Percentiles rank a stretch among this genome's conserved stretches.
These are phyloP conservation scores for Apophysomyces trapeziformis DNA, from an alignment of 371 early-diverging fungal species.

Conservation along the genomic window DNA sequence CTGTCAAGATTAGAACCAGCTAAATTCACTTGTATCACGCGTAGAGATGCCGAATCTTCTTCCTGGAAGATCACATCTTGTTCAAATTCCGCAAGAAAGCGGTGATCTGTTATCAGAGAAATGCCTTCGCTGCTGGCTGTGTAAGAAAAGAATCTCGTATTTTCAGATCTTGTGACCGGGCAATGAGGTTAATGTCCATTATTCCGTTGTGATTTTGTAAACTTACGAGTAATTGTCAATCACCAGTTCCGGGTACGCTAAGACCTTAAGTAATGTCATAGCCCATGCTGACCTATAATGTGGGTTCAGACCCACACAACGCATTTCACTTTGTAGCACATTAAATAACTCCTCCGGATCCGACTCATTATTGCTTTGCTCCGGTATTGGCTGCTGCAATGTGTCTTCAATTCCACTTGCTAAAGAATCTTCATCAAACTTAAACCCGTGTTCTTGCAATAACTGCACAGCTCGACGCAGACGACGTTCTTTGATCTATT, in stretches of 20 bases:
- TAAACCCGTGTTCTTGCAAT: constrained; percentile 57
- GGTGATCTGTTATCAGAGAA: constrained; percentile 69
- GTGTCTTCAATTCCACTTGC: constrained; percentile 28
- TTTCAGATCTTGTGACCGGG: constrained; percentile 13
- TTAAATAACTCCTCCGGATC: constrained; percentile 1
- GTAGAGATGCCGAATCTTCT: constrained; percentile 58
- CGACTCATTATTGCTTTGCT: neutral
- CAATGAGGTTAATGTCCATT: neutral
- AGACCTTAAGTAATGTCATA: constrained; percentile 63
- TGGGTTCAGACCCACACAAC: constrained; percentile 71
- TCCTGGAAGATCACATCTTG: constrained; percentile 65
- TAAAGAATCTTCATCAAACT: constrained; percentile 53
- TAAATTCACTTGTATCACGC: constrained; percentile 76
- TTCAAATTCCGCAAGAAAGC: constrained; percentile 62
- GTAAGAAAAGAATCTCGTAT: constrained; percentile 68
- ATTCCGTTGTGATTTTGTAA: neutral
- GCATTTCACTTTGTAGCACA: constrained; percentile 57
- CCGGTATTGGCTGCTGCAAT: constrained; percentile 19
- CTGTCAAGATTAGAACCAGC: constrained; percentile 65
- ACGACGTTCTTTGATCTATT: constrained; percentile 66
- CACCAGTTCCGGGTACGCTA: constrained; percentile 65
- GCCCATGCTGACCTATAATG: constrained; percentile 56
- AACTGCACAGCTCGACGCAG: constrained; percentile 61
- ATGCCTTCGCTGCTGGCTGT: constrained; percentile 76
- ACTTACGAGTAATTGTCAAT: constrained; percentile 30